Base-by-base conservation (phyloP, 305 asterid genomes). In the Fraxinus albicans region DNA sequence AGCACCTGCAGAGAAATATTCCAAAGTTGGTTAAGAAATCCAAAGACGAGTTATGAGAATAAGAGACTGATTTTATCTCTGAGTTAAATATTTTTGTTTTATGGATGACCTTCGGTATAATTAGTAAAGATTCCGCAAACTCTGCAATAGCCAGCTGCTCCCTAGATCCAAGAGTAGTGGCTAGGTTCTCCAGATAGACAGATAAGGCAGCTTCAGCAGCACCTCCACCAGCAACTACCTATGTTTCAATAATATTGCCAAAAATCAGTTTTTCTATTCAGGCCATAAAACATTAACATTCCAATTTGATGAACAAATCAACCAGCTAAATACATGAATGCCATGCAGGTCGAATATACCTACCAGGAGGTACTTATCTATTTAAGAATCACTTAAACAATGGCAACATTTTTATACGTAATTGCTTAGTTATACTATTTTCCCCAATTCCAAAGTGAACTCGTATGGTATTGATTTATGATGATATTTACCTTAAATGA, bases 151-250 rank as follows among this genome's bases (percentile, higher is more conserved):
- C 99, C 80, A 95, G 90, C 88, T 94, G 99, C 90, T 95, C 98
- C 88, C 99, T 90, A 78, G 99, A 93, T 79, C 99, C 99, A 81
- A 95, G 88, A 23, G 99, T 96, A 77, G 98, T 94, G 47, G 98
- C 99, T 84, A 96, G 88, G 79, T 94, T 92, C 91, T 96, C 98
- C 90, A 96, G 93, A 86, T 96, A 94, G 23, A 94, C 98, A 58
- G 97, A 94, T 72, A 96, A 87, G 80, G 98, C 98, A 77, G 98
- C 97, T 89, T 96, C 99, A 83, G 91, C 99, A 17, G 99, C 99
- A 85, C 99, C 99, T 81, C 99, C 99, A 35, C 98, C 98, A 84
- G 98, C 99, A 84, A 93, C 98, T 19, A 93, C 98, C 99, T 96
- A 86, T 67, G 87, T 83, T 70, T 17, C 35, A 23, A 82, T 6